A percentile compares a stretch with the other conserved stretches of the same genome.
Evolutionary conservation across 495 filamentous ascomycete genomes (phyloP).

Genomic region (Paragyromitra xinjiangensis): DNA sequence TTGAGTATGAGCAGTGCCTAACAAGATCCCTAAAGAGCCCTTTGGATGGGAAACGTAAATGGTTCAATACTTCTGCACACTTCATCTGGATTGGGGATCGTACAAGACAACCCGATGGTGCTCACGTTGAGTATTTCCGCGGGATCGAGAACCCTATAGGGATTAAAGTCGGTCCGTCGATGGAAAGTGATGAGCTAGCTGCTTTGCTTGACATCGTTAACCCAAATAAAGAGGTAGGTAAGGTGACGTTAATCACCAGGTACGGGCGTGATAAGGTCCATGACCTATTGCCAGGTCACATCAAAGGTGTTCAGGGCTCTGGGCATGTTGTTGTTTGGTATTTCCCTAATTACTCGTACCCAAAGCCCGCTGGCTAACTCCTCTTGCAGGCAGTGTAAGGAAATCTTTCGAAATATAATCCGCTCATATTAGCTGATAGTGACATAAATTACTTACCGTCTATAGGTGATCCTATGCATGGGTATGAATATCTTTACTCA

Average conservation of each 20-base stretch:
- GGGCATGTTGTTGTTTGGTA: constrained; percentile 83
- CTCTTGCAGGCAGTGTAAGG: constrained; percentile 44
- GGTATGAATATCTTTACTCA: constrained; percentile 60
- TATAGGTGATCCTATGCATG: constrained; percentile 91
- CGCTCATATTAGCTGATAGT: constrained; percentile 5
- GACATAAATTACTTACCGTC: not conserved
- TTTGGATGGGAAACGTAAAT: constrained; percentile 58
- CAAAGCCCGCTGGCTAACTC: not conserved
- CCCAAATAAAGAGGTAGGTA: constrained; percentile 79
- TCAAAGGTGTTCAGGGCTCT: constrained; percentile 81
- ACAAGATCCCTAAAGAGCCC: constrained; percentile 80
- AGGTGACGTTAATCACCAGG: constrained; percentile 93
- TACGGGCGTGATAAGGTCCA: constrained; percentile 83
- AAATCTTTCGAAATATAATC: not conserved
- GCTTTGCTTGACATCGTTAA: constrained; percentile 83
- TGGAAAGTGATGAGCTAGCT: constrained; percentile 75
- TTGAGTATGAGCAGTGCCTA: constrained; percentile 91
- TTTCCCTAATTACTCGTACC: not conserved
- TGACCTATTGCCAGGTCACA: constrained; percentile 78
- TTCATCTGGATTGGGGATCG: constrained; percentile 99
- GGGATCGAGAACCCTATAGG: constrained; percentile 95
- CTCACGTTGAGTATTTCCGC: constrained; percentile 96
- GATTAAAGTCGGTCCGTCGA: constrained; percentile 92
- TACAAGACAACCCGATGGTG: constrained; percentile 88
- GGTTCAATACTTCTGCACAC: constrained; percentile 92